Percentiles rank a stretch among this genome's conserved stretches.
These are phyloP conservation scores for Rhodotorula taiwanensis DNA, from an alignment of 768 basidiomycete species.

Conservation along the genomic window DNA sequence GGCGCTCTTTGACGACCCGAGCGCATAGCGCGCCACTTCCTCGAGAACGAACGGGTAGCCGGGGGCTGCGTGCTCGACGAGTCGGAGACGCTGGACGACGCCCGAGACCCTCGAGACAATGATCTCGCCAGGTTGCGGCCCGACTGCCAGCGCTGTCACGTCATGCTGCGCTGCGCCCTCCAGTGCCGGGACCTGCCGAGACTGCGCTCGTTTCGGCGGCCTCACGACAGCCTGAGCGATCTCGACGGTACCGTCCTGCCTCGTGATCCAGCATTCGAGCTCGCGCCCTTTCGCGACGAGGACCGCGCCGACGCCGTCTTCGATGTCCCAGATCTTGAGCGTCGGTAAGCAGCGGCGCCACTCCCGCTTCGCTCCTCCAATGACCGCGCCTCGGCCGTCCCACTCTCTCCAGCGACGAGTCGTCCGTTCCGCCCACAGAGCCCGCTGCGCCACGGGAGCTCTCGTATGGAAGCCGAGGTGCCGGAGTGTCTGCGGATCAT, in stretches of 20 bases:
- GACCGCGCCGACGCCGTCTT: background rate
- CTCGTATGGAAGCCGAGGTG: background rate
- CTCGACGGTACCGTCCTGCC: background rate
- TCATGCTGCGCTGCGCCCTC: slow-evolving; percentile 1
- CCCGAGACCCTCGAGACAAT: slow-evolving; percentile 10
- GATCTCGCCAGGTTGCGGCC: background rate
- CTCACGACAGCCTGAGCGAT: slow-evolving; percentile 1
- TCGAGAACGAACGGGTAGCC: background rate
- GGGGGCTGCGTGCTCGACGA: background rate
- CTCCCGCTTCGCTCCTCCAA: background rate
- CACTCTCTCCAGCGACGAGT: background rate
- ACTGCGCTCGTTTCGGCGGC: background rate
- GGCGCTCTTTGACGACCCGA: background rate
- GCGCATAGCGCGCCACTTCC: slow-evolving; percentile 15
- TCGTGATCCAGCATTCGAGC: slow-evolving; percentile 16
- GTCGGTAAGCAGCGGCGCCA: background rate
- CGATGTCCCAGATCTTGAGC: slow-evolving; percentile 6
- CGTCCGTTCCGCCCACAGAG: background rate
- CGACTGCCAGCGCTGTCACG: slow-evolving; percentile 9
- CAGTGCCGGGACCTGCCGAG: no score
- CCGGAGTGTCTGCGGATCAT: slow-evolving; percentile 2
- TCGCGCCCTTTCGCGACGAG: slow-evolving; percentile 11
- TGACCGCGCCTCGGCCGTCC: background rate
- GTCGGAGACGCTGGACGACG: background rate
- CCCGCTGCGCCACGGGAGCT: background rate